Base-by-base conservation (phyloP, 208 protist species). In the Acanthamoeba triangularis region DNA sequence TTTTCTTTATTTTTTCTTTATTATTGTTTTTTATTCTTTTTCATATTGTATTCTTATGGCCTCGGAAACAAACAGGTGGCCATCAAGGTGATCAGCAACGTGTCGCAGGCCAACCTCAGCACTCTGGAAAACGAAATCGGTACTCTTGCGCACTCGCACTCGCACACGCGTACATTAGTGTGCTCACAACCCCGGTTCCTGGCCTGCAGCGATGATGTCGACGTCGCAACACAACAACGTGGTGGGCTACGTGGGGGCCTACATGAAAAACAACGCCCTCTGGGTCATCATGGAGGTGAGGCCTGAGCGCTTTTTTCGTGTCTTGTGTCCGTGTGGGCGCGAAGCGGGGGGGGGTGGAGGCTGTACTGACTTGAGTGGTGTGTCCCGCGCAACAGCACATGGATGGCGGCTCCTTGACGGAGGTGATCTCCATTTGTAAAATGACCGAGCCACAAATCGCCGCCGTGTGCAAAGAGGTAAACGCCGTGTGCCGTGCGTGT, bases 391-490 rank as follows among this genome's bases (percentile, higher is more conserved):
- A 41, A n/a, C 30, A 94, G 90, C 54, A 85, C 67, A 82, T 94
- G 67, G 67, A 94, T 23, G 90, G 90, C 25, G 90, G 90, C 5
- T 94, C 90, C 25, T 33, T 94, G 25, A 94, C 90, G 56, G 67
- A 94, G 25, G 72, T 94, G 41, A 65, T 94, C 23, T 49, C 63
- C 63, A 82, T 59, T 16, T 78, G 72, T 35, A 74, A 82, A 35
- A 94, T 94, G 90, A 94, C 90, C 11, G 90, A 94, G 25, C 90
- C 90, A 10, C 90, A 94, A 82, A 94, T 94, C 33, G 90, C 90
- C 1, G 69, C 69, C 65, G 72, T 94, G 11, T 94, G 90, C 67
- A 78, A 94, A 30, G 90, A 94, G 49, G 90, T 94, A 35, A 35
- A 11, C 49, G 49, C 10, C 49, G 13, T 20, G 7, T 54, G 7